phyloP scores from a whole-genome alignment of 1,139 yeast species.

The Kurtzmaniella quercitrusa region DNA sequence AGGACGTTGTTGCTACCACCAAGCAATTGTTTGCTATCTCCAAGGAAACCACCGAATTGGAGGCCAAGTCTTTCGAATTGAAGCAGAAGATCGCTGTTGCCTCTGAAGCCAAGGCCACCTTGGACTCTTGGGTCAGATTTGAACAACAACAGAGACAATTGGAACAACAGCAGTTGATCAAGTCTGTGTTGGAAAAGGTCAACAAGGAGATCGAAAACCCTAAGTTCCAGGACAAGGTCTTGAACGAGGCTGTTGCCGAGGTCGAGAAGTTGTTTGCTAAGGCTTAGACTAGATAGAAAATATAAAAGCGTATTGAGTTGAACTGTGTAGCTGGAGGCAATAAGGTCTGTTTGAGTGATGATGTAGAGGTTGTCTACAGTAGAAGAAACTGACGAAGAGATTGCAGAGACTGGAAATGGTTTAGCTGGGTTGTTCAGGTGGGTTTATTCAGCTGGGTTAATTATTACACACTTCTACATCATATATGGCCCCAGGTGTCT shows the following conservation, averaged over 20 bases:
- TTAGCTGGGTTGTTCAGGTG: too few relatives aligned
- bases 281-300: constrained; percentile 20
- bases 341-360: too few relatives aligned
- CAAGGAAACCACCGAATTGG: constrained; percentile 93
- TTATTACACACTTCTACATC: too few relatives aligned
- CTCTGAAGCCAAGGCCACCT: constrained; percentile 85
- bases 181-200: constrained; percentile 83
- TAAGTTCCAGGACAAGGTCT: constrained; percentile 89
- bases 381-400: too few relatives aligned
- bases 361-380: too few relatives aligned
- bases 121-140: constrained; percentile 99
- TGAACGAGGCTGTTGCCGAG: constrained; percentile 87
- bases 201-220: constrained; percentile 80
- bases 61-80: constrained; percentile 88
- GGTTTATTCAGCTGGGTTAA: too few relatives aligned
- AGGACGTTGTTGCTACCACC: constrained; percentile 89
- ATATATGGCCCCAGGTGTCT: too few relatives aligned
- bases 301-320: constrained; percentile 3
- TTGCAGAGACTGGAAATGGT: too few relatives aligned
- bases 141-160: constrained; percentile 95
- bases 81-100: constrained; percentile 89
- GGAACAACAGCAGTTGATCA: constrained; percentile 90
- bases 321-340: not conserved
- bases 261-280: constrained; percentile 77
- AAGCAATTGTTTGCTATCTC: constrained; percentile 88